Percentiles rank a stretch among this genome's conserved stretches.
These are phyloP conservation scores for Sporothrix pseudoabietina DNA, from an alignment of 2,329 filamentous ascomycete species.

Conservation along the genomic window DNA sequence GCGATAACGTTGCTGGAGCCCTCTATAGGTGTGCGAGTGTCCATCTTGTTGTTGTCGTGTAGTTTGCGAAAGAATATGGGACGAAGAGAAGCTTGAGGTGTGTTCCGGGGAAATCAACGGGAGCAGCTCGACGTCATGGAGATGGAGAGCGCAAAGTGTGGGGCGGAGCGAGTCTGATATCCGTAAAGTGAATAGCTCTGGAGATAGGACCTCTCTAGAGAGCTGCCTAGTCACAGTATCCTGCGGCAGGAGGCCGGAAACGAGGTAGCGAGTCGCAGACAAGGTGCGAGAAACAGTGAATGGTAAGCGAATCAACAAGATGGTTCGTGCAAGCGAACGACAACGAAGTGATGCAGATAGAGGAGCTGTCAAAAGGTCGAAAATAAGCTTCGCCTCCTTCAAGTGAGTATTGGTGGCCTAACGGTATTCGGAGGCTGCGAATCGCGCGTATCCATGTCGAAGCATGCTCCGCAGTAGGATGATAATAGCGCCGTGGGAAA, in stretches of 20 bases:
- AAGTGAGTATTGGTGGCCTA: constrained; percentile 25
- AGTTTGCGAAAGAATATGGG: background rate
- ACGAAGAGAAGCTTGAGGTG: background rate
- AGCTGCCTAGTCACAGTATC: background rate
- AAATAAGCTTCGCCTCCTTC: constrained; percentile 21
- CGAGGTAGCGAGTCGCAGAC: background rate
- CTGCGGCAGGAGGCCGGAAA: background rate
- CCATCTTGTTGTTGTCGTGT: constrained; percentile 62
- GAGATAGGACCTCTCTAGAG: background rate
- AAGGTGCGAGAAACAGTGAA: background rate
- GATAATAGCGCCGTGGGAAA: background rate
- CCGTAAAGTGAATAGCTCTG: background rate
- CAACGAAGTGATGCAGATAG: background rate
- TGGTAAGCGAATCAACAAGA: background rate
- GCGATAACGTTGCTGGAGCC: constrained; percentile 72
- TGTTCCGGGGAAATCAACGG: background rate
- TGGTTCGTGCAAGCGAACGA: background rate
- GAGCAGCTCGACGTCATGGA: constrained; percentile 7
- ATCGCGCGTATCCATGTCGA: constrained; percentile 26
- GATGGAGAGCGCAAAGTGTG: background rate
- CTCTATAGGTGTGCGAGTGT: constrained; percentile 85
- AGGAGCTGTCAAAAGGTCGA: background rate
- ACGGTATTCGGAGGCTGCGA: constrained; percentile 9
- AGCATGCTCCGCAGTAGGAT: background rate
- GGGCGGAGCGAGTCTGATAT: background rate